Percentiles rank a stretch among this genome's conserved stretches.
These are phyloP conservation scores for Tolypocladium amazonense DNA, from an alignment of 2,329 filamentous ascomycete genomes.

Conservation along the genomic window DNA sequence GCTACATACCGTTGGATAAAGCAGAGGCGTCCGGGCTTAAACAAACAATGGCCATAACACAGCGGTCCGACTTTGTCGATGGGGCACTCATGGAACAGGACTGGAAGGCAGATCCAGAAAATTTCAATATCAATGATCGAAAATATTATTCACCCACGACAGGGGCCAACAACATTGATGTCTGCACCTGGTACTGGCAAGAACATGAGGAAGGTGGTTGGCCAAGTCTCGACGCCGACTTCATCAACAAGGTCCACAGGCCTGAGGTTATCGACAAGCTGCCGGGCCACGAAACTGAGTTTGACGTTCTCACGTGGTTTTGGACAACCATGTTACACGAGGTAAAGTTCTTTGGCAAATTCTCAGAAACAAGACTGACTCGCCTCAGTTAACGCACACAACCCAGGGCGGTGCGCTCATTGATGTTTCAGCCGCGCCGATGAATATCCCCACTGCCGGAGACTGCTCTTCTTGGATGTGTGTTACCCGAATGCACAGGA, in stretches of 20 bases:
- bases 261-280: background rate
- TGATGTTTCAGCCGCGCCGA: background rate
- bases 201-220: rapidly evolving
- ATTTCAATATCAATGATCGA: background rate
- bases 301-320: background rate
- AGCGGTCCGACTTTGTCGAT: background rate
- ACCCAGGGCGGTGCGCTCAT: background rate
- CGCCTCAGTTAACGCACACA: background rate
- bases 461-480: background rate
- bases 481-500: background rate
- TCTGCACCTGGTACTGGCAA: background rate
- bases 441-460: background rate
- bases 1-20: background rate
- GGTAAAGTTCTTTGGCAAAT: background rate
- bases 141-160: background rate
- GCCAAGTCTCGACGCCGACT: background rate
- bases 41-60: background rate
- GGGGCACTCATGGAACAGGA: background rate
- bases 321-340: background rate
- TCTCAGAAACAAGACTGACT: background rate
- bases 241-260: background rate
- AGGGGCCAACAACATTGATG: background rate
- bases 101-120: background rate
- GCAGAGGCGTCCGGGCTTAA: too few relatives aligned
- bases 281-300: too few relatives aligned